These are phyloP conservation scores for Leptographium flavum DNA, from an alignment of 2,329 filamentous ascomycete species.

Conservation along the genomic window DNA sequence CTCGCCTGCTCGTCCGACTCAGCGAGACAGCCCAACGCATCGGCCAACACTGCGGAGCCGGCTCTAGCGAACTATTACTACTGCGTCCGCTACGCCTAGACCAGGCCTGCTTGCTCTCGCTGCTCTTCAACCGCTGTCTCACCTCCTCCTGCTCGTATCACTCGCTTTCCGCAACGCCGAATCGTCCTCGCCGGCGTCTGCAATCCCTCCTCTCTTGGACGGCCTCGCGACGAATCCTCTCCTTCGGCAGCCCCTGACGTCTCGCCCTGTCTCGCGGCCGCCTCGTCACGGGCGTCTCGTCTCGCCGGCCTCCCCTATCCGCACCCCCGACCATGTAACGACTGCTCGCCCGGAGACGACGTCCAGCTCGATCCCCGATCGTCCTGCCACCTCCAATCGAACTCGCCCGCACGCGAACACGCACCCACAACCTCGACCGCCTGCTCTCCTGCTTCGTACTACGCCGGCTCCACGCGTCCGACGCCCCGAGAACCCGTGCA, in stretches of 20 bases:
- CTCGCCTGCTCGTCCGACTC: no score
- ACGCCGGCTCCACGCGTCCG: neutral
- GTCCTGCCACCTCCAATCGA: neutral
- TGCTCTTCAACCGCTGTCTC: neutral
- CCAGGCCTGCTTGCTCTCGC: neutral
- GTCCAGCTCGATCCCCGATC: conserved; percentile 2
- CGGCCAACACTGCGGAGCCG: neutral
- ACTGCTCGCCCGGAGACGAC: neutral
- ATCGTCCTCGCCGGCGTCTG: neutral
- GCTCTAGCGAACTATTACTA: no score
- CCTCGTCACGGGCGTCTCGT: no score
- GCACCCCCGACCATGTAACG: conserved; percentile 4
- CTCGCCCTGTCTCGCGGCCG: no score
- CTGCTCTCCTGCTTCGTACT: neutral
- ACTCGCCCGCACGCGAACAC: neutral
- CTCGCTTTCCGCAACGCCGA: neutral
- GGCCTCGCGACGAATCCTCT: no score
- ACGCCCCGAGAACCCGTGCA: neutral
- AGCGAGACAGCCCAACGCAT: no score
- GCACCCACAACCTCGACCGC: neutral
- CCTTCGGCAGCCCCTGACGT: no score
- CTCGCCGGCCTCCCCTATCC: neutral
- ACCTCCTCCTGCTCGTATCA: neutral
- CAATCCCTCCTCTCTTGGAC: neutral
- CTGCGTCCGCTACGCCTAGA: no score